These are phyloP conservation scores for Pseudonitzschia multiseries DNA, from an alignment of 108 stramenopile species.

Conservation along the genomic window DNA sequence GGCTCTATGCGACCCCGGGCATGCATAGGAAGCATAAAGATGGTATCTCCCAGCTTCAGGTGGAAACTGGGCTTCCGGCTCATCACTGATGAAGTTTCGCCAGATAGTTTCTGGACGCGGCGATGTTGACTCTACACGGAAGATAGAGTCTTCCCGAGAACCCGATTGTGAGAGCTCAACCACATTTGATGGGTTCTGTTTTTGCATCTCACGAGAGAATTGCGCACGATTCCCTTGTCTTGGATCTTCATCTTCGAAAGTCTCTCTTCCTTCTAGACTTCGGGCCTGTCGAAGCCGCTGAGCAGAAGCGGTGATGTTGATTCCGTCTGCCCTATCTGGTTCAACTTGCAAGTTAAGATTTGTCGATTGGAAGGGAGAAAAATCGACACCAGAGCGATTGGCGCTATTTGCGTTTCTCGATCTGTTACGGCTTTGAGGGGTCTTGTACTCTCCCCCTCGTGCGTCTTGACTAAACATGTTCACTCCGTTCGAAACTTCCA, in stretches of 20 bases:
- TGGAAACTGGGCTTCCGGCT: slow-evolving; percentile 64
- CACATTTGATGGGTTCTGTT: not conserved
- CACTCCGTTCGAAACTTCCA: slow-evolving; percentile 17
- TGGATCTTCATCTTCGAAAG: not conserved
- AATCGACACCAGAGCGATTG: not conserved
- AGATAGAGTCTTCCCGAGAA: not conserved
- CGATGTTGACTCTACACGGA: not conserved
- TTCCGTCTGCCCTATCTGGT: not conserved
- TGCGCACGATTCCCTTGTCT: not conserved
- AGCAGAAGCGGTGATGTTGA: slow-evolving; percentile 17
- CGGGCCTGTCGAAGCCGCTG: slow-evolving; percentile 13
- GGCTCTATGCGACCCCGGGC: slow-evolving; percentile 84
- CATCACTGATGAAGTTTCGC: slow-evolving; percentile 51
- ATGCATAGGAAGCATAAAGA: slow-evolving; percentile 72
- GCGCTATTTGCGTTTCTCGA: slow-evolving; percentile 5
- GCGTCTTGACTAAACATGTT: slow-evolving; percentile 13
- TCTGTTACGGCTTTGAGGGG: not conserved
- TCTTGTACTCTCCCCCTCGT: not conserved
- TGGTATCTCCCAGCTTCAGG: slow-evolving; percentile 77
- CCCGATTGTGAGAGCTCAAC: not conserved
- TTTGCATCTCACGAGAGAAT: not conserved
- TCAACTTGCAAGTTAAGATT: not conserved
- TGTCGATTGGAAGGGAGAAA: not conserved
- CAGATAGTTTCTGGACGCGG: slow-evolving; percentile 52
- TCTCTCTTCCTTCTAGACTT: not conserved